Evolutionary conservation across 768 basidiomycete species (phyloP).

Genomic region (Russula brevipes): DNA sequence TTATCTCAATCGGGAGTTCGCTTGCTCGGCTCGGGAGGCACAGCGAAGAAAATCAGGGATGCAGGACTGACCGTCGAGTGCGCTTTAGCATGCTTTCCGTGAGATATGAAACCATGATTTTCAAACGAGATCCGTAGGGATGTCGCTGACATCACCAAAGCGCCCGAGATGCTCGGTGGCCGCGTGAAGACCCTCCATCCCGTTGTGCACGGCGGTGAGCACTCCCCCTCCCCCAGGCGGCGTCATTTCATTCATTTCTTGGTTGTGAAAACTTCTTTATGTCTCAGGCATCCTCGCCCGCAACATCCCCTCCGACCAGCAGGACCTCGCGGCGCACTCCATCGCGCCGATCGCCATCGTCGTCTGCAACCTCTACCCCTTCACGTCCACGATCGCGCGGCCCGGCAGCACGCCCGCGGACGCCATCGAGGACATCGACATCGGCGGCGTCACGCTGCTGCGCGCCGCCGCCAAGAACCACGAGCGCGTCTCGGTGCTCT

Average conservation of each 20-base stretch:
- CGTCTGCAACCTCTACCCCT: constrained; percentile 98
- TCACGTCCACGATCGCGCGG: constrained; percentile 83
- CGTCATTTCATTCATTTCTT: not conserved
- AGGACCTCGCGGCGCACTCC: constrained; percentile 73
- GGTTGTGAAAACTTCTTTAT: not conserved
- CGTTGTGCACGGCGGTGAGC: constrained; percentile 89
- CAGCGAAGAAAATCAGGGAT: constrained; percentile 95
- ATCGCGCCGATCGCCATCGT: constrained; percentile 96
- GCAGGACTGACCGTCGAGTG: constrained; percentile 87
- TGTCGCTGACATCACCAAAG: constrained; percentile 95
- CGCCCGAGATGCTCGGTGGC: constrained; percentile 98
- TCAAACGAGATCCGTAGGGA: constrained; percentile 50
- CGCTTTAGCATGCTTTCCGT: constrained; percentile 31
- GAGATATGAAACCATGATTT: not conserved
- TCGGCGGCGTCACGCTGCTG: constrained; percentile 95
- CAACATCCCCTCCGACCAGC: constrained; percentile 82
- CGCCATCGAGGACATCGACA: constrained; percentile 97
- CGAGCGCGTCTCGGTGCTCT: constrained; percentile 82
- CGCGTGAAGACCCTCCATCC: constrained; percentile 98
- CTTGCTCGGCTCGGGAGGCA: constrained; percentile 92
- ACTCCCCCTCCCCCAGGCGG: not conserved
- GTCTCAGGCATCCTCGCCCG: constrained; percentile 85
- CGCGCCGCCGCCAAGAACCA: constrained; percentile 99
- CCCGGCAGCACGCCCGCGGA: constrained; percentile 85
- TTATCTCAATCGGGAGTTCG: constrained; percentile 77